A percentile compares a stretch with the other conserved stretches of the same genome.
These are phyloP conservation scores for Quercus lobata DNA, from an alignment of 331 rosid genomes.

Conservation along the genomic window DNA sequence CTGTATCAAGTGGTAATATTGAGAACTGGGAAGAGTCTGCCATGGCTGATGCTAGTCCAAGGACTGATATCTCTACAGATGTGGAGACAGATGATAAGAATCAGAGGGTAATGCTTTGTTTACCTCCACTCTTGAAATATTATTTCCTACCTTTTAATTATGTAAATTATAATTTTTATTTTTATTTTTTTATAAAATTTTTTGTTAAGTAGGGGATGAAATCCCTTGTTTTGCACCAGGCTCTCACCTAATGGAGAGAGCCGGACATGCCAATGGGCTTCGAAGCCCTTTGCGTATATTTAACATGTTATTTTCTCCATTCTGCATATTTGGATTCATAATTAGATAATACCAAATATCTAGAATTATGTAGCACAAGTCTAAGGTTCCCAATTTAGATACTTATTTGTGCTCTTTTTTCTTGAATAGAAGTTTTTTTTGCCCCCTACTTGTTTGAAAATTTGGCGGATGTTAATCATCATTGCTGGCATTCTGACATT, in stretches of 20 bases:
- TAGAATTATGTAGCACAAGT: neutral
- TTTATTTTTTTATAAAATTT: too few relatives aligned
- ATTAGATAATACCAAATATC: slow-evolving; percentile 1
- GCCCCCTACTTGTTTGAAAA: slow-evolving; percentile 5
- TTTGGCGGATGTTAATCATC: slow-evolving; percentile 10
- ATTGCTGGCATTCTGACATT: slow-evolving; percentile 24
- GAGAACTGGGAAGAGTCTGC: slow-evolving; percentile 45
- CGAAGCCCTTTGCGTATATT: too few relatives aligned
- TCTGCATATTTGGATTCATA: neutral
- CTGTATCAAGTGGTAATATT: slow-evolving; percentile 27
- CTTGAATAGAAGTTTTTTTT: neutral
- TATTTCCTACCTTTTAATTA: slow-evolving; percentile 8
- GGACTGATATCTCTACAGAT: slow-evolving; percentile 99
- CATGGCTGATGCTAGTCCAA: slow-evolving; percentile 96
- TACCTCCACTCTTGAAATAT: neutral
- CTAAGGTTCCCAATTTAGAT: neutral
- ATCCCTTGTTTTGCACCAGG: too few relatives aligned
- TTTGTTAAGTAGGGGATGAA: too few relatives aligned
- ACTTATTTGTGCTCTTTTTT: neutral
- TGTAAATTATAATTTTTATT: neutral
- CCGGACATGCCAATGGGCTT: too few relatives aligned
- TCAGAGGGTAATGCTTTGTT: slow-evolving; percentile 54
- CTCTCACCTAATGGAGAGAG: too few relatives aligned
- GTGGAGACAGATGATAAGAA: slow-evolving; percentile 91
- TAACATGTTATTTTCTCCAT: neutral